Evolutionary conservation across 441 rosid genomes (phyloP), one percentile per base, ranked within the genome.

Genomic region (Erysimum cheiri): DNA sequence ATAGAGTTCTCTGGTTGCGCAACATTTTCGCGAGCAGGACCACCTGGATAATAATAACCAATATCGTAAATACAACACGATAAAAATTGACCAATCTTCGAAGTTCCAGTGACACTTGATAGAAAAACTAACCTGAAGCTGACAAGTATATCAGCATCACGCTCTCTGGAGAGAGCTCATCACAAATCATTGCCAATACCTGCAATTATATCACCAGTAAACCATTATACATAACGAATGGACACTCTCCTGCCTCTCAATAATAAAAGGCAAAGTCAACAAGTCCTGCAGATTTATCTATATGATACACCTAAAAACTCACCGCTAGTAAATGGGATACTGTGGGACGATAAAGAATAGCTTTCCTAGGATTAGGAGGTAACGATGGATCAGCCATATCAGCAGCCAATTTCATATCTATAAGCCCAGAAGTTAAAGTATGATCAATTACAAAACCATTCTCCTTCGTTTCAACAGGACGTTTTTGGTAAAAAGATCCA

Each of bases 291-390:
- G 68, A 49, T 8, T 17, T 13, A 17, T 55, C 31, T 29, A 49
- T 29, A n/a, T 19, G 67, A 39, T 29, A 67, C 66, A 50, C 35
- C 66, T 28, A 64, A 77, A 19, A 77, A 85, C 98, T 86, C 73
- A 94, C 98, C 14, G 96, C 96, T 68, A 94, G 54, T 67, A 94
- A 85, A 75, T 86, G 97, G 24, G 97, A 85, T 4, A 72, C 94
- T 4, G 94, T 78, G 35, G 98, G 98, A 60, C 86, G 97, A 71
- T 94, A 87, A 14, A 94, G 98, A 79, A 94, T 52, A 3, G 94
- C 86, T 85, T 94, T 92, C 78, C 85, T 87, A 59, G 98, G 96
- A 83, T 94, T 94, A 69, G 86, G 88, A n/a, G 89, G 97, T 71
- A 88, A 70, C 5, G 74, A 69, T 28, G 96, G 87, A 81, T 94